phyloP scores from a whole-genome alignment of 768 basidiomycete genomes.

The Russula sp. region DNA sequence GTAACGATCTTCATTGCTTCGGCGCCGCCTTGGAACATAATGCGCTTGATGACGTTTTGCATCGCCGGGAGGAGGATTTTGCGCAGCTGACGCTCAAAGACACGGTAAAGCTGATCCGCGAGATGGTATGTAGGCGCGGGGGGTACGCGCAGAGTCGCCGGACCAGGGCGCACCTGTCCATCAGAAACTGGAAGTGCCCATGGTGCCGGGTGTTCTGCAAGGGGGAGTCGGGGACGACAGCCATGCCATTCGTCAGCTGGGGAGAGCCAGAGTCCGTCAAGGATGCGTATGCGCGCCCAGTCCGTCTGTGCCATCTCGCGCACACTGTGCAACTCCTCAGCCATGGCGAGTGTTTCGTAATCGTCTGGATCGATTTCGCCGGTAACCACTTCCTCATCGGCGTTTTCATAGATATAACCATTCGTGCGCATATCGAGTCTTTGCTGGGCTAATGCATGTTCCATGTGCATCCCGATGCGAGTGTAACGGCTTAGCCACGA shows the following conservation, averaged over 20 bases:
- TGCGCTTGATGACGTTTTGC: slow-evolving; percentile 58
- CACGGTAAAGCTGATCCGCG: slow-evolving; percentile 58
- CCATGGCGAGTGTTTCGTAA: slow-evolving; percentile 33
- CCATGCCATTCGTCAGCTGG: slow-evolving; percentile 67
- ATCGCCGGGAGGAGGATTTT: slow-evolving; percentile 58
- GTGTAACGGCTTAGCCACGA: slow-evolving; percentile 63
- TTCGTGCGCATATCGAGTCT: slow-evolving; percentile 35
- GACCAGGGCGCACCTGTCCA: slow-evolving; percentile 41
- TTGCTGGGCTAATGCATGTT: slow-evolving; percentile 58
- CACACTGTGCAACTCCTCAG: slow-evolving; percentile 43
- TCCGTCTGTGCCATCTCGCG: slow-evolving; percentile 57
- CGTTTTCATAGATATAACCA: slow-evolving; percentile 30
- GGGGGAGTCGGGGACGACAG: slow-evolving; percentile 27
- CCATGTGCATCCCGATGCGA: slow-evolving; percentile 58
- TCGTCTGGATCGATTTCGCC: slow-evolving; percentile 24
- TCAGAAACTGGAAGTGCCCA: slow-evolving; percentile 41
- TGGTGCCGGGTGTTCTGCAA: slow-evolving; percentile 49
- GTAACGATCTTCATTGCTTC: slow-evolving; percentile 53
- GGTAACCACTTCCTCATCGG: slow-evolving; percentile 27
- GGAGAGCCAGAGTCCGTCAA: slow-evolving; percentile 72
- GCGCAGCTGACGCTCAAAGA: slow-evolving; percentile 53
- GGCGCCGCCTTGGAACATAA: slow-evolving; percentile 57
- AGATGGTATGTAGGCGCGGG: slow-evolving; percentile 56
- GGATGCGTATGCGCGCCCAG: slow-evolving; percentile 64
- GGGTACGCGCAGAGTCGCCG: slow-evolving; percentile 42